Conservation (phyloP, 2,329 filamentous ascomycete species). For the Sodiomyces alkalinus region DNA sequence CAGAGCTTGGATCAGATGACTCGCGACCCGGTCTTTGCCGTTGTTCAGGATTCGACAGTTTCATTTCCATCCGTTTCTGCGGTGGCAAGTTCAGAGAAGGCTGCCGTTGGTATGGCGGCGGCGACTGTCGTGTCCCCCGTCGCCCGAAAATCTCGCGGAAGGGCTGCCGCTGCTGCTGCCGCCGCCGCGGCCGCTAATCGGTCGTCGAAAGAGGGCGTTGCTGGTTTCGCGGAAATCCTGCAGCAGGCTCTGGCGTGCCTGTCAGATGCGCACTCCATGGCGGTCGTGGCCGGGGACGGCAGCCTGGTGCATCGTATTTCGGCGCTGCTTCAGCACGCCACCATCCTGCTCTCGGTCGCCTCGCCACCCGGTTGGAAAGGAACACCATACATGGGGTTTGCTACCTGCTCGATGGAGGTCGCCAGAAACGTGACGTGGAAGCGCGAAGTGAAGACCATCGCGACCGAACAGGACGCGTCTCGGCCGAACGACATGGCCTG, state of each 20-base stretch:
- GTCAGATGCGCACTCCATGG: conserved; percentile 44
- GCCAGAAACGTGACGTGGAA: conserved; percentile 54
- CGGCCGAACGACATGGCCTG: conserved; percentile 21
- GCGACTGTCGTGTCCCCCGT: background rate
- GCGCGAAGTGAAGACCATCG: conserved; percentile 39
- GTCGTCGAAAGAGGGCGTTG: conserved; percentile 11
- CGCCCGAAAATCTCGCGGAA: conserved; percentile 6
- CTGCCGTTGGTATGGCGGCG: conserved; percentile 16
- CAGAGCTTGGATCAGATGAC: conserved; percentile 59
- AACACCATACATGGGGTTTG: conserved; percentile 37
- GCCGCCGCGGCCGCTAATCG: conserved; percentile 13
- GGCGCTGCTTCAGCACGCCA: conserved; percentile 47
- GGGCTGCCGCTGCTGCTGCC: conserved; percentile 7
- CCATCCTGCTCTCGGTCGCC: conserved; percentile 50
- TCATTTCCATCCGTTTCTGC: conserved; percentile 57
- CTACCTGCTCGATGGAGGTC: conserved; percentile 50
- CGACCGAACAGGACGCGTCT: conserved; percentile 7
- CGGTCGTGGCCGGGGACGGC: conserved; percentile 37
- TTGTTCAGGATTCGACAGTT: conserved; percentile 83
- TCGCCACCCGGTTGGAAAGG: conserved; percentile 28
- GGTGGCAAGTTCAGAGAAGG: conserved; percentile 18
- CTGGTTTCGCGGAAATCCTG: conserved; percentile 31
- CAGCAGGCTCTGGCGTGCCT: conserved; percentile 51
- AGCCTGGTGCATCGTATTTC: conserved; percentile 47
- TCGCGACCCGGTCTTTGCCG: conserved; percentile 71